These are phyloP conservation scores for Fusarium sp. DNA, from an alignment of 2,329 filamentous ascomycete species.

Conservation along the genomic window DNA sequence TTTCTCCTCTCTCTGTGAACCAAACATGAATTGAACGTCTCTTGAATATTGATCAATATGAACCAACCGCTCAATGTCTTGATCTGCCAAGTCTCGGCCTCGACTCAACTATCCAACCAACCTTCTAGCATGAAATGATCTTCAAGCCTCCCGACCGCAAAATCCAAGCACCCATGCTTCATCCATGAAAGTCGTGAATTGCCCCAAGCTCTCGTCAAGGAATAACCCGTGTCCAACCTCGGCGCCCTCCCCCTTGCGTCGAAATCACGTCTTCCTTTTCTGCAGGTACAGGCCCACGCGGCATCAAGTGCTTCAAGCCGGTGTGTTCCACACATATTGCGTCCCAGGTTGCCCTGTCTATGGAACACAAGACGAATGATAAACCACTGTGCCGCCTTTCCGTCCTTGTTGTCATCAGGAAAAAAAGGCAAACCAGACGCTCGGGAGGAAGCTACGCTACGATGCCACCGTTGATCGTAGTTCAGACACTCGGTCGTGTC, in stretches of 20 bases:
- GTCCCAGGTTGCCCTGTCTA: slow-evolving; percentile 35
- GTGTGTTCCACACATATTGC: slow-evolving; percentile 35
- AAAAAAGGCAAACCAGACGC: not conserved
- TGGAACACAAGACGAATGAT: slow-evolving; percentile 13
- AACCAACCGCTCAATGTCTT: not conserved
- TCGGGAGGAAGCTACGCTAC: not conserved
- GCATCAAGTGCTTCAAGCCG: slow-evolving; percentile 31
- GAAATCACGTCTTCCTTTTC: not conserved
- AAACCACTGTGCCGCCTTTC: not conserved
- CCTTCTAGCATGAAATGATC: not conserved
- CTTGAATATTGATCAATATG: not conserved
- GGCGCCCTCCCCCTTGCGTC: not conserved
- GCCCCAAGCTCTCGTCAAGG: slow-evolving; percentile 19
- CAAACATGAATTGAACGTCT: not conserved
- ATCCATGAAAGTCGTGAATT: not conserved
- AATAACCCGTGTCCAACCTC: not conserved
- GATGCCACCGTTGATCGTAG: not conserved
- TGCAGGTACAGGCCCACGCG: slow-evolving; percentile 17
- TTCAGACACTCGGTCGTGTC: slow-evolving; percentile 27
- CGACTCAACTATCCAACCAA: not conserved
- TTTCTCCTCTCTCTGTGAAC: not conserved
- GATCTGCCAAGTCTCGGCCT: not conserved
- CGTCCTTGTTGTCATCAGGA: not conserved
- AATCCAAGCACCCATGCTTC: not conserved
- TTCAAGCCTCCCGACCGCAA: slow-evolving; percentile 6